phyloP scores from a whole-genome alignment of 345 rosid genomes.

The Aegle marmelos region DNA sequence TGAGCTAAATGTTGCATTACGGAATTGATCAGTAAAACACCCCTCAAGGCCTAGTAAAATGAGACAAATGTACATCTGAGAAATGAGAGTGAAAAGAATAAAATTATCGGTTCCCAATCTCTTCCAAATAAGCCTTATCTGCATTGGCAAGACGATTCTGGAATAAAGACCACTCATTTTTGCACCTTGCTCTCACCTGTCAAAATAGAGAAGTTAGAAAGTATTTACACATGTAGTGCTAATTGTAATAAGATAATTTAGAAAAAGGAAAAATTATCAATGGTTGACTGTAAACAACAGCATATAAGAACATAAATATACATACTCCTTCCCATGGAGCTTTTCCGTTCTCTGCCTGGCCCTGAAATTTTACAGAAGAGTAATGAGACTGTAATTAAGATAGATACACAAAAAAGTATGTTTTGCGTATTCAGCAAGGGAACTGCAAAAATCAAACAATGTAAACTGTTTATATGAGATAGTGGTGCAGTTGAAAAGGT shows the following conservation, averaged over 20 bases:
- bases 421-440: not conserved
- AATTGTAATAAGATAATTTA: not conserved
- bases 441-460: not conserved
- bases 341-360: constrained; percentile 58
- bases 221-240: not conserved
- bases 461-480: not conserved
- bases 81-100: not conserved
- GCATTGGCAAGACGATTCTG: constrained; percentile 65
- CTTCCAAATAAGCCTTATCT: constrained; percentile 50
- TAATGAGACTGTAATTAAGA: constrained; percentile 13
- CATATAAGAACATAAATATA: not conserved
- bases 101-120: constrained; percentile 26
- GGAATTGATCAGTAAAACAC: constrained; percentile 1
- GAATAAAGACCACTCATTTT: constrained; percentile 78
- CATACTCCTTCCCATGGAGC: constrained; percentile 90
- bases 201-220: not conserved
- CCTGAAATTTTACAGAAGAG: constrained; percentile 42
- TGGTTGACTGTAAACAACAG: not conserved
- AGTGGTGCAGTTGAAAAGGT: not conserved
- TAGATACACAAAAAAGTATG: not conserved
- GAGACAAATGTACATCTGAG: constrained; percentile 23
- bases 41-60: constrained; percentile 3
- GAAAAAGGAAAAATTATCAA: not conserved
- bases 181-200: constrained; percentile 84
- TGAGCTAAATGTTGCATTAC: constrained; percentile 7